phyloP scores from a whole-genome alignment of 2,329 filamentous ascomycete species.

The Penicillium sp. region DNA sequence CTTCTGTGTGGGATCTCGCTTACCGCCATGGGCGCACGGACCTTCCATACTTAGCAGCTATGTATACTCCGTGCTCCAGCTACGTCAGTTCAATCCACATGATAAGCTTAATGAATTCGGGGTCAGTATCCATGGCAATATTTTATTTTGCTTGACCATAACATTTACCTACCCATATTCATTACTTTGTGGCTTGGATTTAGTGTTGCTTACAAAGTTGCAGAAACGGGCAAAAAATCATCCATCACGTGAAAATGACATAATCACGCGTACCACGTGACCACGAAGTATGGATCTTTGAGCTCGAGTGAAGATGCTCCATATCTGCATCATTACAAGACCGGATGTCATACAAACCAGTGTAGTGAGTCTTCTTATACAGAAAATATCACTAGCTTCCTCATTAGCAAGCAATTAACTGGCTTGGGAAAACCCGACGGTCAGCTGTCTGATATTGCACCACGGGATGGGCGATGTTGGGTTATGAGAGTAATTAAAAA shows the following conservation, averaged over 20 bases:
- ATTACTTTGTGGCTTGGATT: too few species aligned
- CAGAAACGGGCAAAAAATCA: neutral
- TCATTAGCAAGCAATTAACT: neutral
- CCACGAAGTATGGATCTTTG: neutral
- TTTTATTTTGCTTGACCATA: neutral
- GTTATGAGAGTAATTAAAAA: neutral
- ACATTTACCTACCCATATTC: neutral
- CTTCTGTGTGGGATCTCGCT: constrained; percentile 45
- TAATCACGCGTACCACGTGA: constrained; percentile 13
- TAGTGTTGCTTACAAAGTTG: neutral
- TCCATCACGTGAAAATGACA: neutral
- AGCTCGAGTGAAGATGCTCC: neutral
- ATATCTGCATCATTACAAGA: neutral
- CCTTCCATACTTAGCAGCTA: constrained; percentile 1
- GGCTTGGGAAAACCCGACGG: neutral
- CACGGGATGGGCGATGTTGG: neutral
- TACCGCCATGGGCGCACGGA: constrained; percentile 34
- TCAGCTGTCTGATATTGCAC: neutral
- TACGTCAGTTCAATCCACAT: neutral
- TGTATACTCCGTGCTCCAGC: neutral
- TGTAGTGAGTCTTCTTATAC: neutral
- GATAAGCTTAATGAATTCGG: neutral
- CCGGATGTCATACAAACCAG: neutral
- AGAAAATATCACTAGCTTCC: neutral
- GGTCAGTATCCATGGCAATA: neutral